A percentile compares a stretch with the other conserved stretches of the same genome.
Evolutionary conservation across 495 filamentous ascomycete species (phyloP).

Genomic region (Evernia prunastri): DNA sequence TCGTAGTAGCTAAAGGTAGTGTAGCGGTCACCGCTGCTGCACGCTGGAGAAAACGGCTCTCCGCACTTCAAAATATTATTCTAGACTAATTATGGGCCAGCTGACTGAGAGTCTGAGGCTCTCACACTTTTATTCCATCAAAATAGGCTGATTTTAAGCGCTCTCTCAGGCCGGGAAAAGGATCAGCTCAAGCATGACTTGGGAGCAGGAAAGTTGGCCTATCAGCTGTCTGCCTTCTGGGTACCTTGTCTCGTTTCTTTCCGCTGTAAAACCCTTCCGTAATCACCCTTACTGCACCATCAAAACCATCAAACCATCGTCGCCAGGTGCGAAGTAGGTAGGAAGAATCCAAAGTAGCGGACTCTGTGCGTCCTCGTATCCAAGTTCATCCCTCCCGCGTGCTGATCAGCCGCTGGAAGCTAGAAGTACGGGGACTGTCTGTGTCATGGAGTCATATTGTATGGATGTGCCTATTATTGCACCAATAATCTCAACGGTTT

Average conservation of each 20-base stretch:
- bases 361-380: neutral
- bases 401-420: conserved; percentile 10
- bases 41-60: neutral
- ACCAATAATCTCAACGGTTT: conserved; percentile 7
- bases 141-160: neutral
- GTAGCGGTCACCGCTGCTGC: conserved; percentile 2
- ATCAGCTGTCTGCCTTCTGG: conserved; percentile 1
- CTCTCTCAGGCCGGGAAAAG: neutral
- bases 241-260: neutral
- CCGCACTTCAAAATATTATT: neutral
- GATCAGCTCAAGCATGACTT: neutral
- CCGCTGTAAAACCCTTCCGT: neutral
- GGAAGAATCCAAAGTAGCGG: neutral
- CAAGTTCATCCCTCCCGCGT: neutral
- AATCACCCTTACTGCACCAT: neutral
- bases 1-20: neutral
- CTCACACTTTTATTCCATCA: neutral
- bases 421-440: conserved; percentile 1
- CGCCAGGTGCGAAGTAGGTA: neutral
- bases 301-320: neutral
- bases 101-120: neutral
- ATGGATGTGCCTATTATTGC: no score
- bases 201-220: neutral
- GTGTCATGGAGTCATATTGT: no score
- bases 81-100: neutral